A percentile compares a stretch with the other conserved stretches of the same genome.
phyloP scores from a whole-genome alignment of 2,329 filamentous ascomycete species.

The Xylariaceae sp. region DNA sequence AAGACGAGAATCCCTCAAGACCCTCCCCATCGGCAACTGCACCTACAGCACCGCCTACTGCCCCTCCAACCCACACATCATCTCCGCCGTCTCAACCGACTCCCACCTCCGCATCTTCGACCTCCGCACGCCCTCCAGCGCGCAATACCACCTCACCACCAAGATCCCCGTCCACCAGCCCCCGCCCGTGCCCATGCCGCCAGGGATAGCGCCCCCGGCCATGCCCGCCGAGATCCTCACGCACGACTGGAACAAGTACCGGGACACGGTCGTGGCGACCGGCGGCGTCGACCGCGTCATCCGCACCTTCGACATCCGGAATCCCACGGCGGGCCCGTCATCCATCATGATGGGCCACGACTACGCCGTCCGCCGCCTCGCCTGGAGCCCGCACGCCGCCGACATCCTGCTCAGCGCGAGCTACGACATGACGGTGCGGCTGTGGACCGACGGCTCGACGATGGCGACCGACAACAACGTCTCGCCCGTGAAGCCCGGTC shows the following conservation, averaged over 20 bases:
- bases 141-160: conserved; percentile 80
- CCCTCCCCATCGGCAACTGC: conserved; percentile 86
- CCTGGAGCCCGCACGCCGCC: conserved; percentile 91
- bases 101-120: conserved; percentile 89
- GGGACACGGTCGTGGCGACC: conserved; percentile 76
- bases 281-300: conserved; percentile 85
- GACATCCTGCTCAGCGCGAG: conserved; percentile 84
- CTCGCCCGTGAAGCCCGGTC: conserved; percentile 48
- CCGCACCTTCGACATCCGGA: conserved; percentile 85
- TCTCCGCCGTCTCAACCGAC: conserved; percentile 86
- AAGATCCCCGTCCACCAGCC: conserved; percentile 79
- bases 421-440: conserved; percentile 95
- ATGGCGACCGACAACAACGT: conserved; percentile 33
- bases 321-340: conserved; percentile 66
- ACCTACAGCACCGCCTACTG: conserved; percentile 92
- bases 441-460: conserved; percentile 76
- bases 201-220: conserved; percentile 33
- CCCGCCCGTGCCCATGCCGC: conserved; percentile 42
- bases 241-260: conserved; percentile 99
- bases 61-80: conserved; percentile 77
- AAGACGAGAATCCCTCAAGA: conserved; percentile 68
- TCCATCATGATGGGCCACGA: conserved; percentile 78
- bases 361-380: conserved; percentile 80
- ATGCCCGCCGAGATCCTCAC: conserved; percentile 82
- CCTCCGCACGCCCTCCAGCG: conserved; percentile 77